These are phyloP conservation scores for Vanderwaltozyma tropicalis DNA, from an alignment of 805 yeast species.

Conservation along the genomic window DNA sequence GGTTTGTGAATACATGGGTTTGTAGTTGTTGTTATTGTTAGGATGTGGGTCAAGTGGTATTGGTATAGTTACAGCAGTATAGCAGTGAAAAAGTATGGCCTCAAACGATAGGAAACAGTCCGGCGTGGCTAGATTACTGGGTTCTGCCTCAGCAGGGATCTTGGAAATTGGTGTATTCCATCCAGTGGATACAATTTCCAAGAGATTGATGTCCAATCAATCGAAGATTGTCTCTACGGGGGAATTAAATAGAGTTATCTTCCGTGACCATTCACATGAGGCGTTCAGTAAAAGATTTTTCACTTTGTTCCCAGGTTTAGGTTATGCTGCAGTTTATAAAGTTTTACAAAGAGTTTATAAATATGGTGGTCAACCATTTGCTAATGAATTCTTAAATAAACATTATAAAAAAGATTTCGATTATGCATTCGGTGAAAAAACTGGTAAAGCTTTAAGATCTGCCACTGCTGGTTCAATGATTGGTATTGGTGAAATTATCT, in stretches of 20 bases:
- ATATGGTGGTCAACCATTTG: conserved; percentile 99
- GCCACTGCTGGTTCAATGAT: conserved; percentile 96
- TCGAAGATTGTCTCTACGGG: conserved; percentile 50
- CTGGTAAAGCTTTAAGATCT: conserved; percentile 92
- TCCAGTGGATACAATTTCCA: conserved; percentile 96
- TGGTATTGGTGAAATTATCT: conserved; percentile 95
- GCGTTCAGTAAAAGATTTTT: conserved; percentile 60
- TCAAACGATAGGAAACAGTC: conserved; percentile 64
- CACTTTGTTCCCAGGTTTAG: conserved; percentile 93
- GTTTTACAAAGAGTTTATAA: conserved; percentile 95
- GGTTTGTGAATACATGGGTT: background rate
- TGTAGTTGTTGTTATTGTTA: background rate
- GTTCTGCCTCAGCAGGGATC: conserved; percentile 96
- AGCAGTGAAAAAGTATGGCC: background rate
- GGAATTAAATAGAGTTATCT: conserved; percentile 77
- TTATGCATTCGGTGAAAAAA: conserved; percentile 74
- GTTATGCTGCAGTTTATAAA: conserved; percentile 96
- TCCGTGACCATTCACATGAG: conserved; percentile 68
- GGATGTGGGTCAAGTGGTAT: too few species aligned
- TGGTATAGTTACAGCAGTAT: too few species aligned
- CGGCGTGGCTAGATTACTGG: conserved; percentile 81
- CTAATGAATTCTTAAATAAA: conserved; percentile 77
- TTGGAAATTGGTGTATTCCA: conserved; percentile 95
- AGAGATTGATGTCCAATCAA: conserved; percentile 82
- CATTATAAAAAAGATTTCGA: conserved; percentile 68